phyloP scores from a whole-genome alignment of 768 basidiomycete species.

The Serendipita sp. region DNA sequence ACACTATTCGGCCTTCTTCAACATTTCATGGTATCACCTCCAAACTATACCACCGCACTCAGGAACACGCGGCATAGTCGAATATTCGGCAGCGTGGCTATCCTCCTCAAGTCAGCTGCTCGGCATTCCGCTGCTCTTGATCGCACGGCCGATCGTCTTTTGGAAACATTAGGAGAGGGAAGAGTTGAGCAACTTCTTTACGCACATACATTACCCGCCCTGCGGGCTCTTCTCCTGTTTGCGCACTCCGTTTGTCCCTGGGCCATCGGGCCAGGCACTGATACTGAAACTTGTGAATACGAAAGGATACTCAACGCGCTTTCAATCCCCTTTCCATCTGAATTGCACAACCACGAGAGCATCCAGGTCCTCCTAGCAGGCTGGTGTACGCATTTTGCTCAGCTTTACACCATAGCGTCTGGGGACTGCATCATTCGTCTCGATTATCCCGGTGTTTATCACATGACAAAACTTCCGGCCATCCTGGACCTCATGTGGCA shows the following conservation, averaged over 20 bases:
- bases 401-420: constrained; percentile 65
- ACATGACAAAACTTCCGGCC: constrained; percentile 62
- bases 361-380: constrained; percentile 77
- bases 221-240: constrained; percentile 73
- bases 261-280: constrained; percentile 33
- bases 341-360: constrained; percentile 68
- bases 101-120: constrained; percentile 84
- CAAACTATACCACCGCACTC: constrained; percentile 4
- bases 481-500: constrained; percentile 72
- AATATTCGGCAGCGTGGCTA: constrained; percentile 69
- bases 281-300: constrained; percentile 50
- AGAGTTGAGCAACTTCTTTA: constrained; percentile 77
- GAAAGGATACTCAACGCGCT: constrained; percentile 56
- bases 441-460: constrained; percentile 73
- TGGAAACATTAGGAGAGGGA: constrained; percentile 67
- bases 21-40: constrained; percentile 29
- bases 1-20: constrained; percentile 76
- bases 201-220: constrained; percentile 78
- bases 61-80: constrained; percentile 37
- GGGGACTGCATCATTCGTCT: constrained; percentile 39
- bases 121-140: constrained; percentile 80
- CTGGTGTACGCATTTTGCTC: constrained; percentile 82
- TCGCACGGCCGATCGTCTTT: constrained; percentile 62
- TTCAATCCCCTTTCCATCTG: constrained; percentile 62
- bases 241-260: constrained; percentile 57